Conservation (phyloP, 305 asterid genomes). For the Withania somnifera region DNA sequence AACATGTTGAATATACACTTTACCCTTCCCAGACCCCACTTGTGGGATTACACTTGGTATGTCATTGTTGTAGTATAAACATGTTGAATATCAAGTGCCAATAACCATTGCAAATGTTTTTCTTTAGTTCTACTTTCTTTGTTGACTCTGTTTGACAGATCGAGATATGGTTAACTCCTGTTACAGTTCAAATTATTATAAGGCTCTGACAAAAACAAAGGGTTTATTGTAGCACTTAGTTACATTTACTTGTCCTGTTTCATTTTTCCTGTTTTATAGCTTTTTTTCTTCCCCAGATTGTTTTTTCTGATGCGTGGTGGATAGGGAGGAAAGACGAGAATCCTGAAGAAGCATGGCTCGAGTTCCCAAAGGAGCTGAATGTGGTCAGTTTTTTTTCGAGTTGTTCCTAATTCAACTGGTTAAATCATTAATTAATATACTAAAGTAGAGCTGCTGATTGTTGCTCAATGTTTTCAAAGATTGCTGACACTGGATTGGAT, state of each 20-base stretch:
- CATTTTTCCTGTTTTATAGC: conserved; percentile 4
- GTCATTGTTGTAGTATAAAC: not conserved
- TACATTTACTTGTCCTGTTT: not conserved
- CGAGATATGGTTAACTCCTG: not conserved
- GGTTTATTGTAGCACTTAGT: not conserved
- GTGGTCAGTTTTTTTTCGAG: conserved; percentile 31
- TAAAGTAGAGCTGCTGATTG: not conserved
- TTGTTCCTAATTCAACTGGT: not conserved
- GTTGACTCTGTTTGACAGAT: not conserved
- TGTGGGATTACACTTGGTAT: not conserved
- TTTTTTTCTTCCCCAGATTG: conserved; percentile 42
- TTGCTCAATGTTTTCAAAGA: not conserved
- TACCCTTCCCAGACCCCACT: not conserved
- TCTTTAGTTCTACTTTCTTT: not conserved
- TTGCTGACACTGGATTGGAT: not conserved
- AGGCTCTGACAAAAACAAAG: not conserved
- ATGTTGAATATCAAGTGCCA: not conserved
- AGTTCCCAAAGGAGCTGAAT: conserved; percentile 59
- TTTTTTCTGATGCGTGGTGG: conserved; percentile 96
- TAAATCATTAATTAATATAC: not conserved
- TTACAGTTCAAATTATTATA: not conserved
- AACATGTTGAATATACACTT: not conserved
- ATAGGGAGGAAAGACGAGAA: conserved; percentile 77
- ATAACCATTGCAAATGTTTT: not conserved
- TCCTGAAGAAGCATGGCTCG: conserved; percentile 67